Conservation (phyloP, 2,329 filamentous ascomycete species). For the Fusarium sacchari region DNA sequence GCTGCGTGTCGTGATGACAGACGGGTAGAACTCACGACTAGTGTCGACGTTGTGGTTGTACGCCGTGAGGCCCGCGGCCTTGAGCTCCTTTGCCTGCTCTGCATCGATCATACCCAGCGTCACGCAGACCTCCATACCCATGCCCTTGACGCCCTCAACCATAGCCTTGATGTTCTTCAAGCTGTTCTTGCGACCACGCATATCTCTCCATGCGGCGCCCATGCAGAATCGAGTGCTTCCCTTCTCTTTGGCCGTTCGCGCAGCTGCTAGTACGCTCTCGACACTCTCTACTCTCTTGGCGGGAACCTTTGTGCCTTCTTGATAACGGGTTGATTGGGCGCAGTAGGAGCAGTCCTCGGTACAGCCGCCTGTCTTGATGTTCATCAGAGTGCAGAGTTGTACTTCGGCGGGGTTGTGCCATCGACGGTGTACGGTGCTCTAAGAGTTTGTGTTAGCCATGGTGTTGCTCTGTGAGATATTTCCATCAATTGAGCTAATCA, state of each 20-base stretch:
- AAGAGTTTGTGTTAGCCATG: conserved; percentile 26
- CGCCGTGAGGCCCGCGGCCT: conserved; percentile 84
- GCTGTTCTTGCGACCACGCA: conserved; percentile 87
- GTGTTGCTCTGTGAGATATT: conserved; percentile 5
- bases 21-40: conserved; percentile 87
- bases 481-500: not conserved
- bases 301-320: conserved; percentile 79
- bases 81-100: conserved; percentile 82
- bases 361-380: conserved; percentile 95
- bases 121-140: conserved; percentile 94
- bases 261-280: conserved; percentile 82
- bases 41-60: conserved; percentile 98
- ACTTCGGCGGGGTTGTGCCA: conserved; percentile 87
- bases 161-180: conserved; percentile 87
- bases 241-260: conserved; percentile 80
- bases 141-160: conserved; percentile 80
- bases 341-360: conserved; percentile 95
- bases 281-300: conserved; percentile 83
- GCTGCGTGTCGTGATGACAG: conserved; percentile 83
- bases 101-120: conserved; percentile 92
- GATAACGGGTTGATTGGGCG: conserved; percentile 85
- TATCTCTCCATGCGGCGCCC: conserved; percentile 94
- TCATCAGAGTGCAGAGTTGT: conserved; percentile 94
- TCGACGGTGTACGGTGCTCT: conserved; percentile 82
- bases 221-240: conserved; percentile 94